Evolutionary conservation across 192 early-diverging fungal genomes (phyloP), one percentile per base, ranked within the genome.

Genomic region (Backusella morwellensis): DNA sequence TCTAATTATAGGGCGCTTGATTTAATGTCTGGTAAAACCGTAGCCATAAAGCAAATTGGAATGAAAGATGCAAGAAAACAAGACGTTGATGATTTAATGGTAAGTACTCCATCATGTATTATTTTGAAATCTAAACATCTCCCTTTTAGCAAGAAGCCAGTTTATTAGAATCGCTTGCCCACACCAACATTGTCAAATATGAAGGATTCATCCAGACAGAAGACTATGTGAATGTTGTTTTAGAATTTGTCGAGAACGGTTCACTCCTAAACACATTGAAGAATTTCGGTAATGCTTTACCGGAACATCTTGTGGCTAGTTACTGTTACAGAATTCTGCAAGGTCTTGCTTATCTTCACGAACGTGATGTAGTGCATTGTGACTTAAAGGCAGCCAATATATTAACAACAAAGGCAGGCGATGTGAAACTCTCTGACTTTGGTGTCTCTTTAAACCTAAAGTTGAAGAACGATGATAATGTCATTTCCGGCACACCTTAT

Each of bases 351-450:
- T 99, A 96, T 83, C 81, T 99, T 42, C 98, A 99, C 78, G 87
- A 90, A 7, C 90, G 95, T 74, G 91, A 94, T 75, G 92, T 95
- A 4, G 93, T 95, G 9, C 98, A 99, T 82, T 91, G 96, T 72
- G 98, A 99, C 80, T 82, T 99, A 29, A 99, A 99, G 82, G 96
- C 95, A 6, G 96, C 97, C 68, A 99, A 99, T 82, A 94, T 99
- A 68, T 78, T 99, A 52, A 95, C 95, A 0, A 99, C 97, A 23
- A 99, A 99, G 76, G 88, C 88, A 50, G 97, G 97, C 2, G 91
- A 95, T 79, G 95, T 97, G 14, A 99, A 99, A 77, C 86, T 99
- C 34, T 93, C 95, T 0, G 97, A 99, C 77, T 99, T 99, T 89
- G 97, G 97, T 42, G 96, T 99, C 3, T 96, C 96, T 15, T 86